Base-by-base conservation (phyloP, 352 stramenopile species). In the Nothophytophthora sp. region DNA sequence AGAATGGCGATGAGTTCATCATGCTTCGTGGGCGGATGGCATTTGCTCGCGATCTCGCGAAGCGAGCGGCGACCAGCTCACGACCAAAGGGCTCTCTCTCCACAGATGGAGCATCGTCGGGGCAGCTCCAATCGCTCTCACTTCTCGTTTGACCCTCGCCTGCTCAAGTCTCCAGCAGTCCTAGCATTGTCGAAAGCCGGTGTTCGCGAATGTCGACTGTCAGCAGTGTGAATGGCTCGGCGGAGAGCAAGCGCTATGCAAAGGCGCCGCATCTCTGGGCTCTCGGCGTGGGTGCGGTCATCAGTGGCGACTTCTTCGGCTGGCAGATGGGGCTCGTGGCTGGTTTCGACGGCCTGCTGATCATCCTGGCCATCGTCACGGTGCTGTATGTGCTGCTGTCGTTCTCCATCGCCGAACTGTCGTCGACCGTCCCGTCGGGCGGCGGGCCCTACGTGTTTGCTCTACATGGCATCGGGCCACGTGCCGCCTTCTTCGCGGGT, bases 331-430 rank as follows among this genome's bases (percentile, higher is more conserved):
- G 65, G 9, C 60, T 86, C 34, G 60, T 80, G 27, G 69, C 76
- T 3, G 73, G 76, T 40, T 83, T 88, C 41, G 55, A 83, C 37
- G 77, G 74, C 0, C 59, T 88, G 9, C 70, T 85, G 36, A 70
- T 88, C 43, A 79, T 81, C 42, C 44, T 88, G 32, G 38, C 73
- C 20, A 35, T 88, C 50, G 74, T 83, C 9, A 82, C 73, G 2
- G 70, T 76, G 45, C 63, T 88, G 18, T 88, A 84, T 56, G 69
- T 86, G 35, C 43, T 88, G 42, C 59, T 88, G 9, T 75, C 67
- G 48, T 88, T 88, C 65, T 88, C 77, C 30, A 88, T 88, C 46
- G 74, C 74, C 24, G 77, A 87, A 40, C 63, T 89, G 29, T 89
- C 67, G 33, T 80, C 75, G 10, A 87, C 59, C 34, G 55, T 86